Percentiles rank a stretch among this genome's conserved stretches.
Evolutionary conservation across 768 basidiomycete species (phyloP).

Genomic region (Suillus spraguei): DNA sequence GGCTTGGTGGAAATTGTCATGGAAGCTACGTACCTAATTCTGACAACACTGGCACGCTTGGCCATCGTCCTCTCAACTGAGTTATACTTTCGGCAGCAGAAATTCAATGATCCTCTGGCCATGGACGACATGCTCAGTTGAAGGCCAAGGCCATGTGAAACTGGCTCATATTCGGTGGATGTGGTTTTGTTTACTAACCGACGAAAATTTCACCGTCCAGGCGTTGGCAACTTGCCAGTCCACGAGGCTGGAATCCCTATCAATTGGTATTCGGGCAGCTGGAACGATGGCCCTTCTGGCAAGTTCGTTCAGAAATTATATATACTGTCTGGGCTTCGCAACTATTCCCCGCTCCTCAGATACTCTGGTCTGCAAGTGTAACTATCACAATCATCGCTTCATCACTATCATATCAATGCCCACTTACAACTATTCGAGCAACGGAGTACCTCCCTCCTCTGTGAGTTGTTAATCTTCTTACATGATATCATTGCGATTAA

Average conservation of each 20-base stretch:
- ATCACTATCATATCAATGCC: neutral
- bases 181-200: neutral
- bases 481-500: neutral
- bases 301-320: neutral
- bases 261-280: neutral
- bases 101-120: neutral
- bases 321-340: neutral
- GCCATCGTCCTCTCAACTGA: neutral
- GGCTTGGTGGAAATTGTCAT: neutral
- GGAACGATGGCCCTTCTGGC: neutral
- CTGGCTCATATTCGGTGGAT: neutral
- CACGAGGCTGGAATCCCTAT: neutral
- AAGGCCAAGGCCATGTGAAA: neutral
- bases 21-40: neutral
- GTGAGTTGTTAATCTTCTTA: neutral
- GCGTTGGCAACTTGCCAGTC: neutral
- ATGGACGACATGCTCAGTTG: neutral
- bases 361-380: neutral
- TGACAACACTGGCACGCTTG: neutral
- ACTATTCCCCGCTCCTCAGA: neutral
- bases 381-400: neutral
- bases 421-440: fast-evolving
- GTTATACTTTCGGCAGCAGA: neutral
- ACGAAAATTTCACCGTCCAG: neutral
- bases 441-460: neutral